A percentile compares a stretch with the other conserved stretches of the same genome.
Evolutionary conservation across 345 rosid species (phyloP).

Genomic region (Microcos paniculata): DNA sequence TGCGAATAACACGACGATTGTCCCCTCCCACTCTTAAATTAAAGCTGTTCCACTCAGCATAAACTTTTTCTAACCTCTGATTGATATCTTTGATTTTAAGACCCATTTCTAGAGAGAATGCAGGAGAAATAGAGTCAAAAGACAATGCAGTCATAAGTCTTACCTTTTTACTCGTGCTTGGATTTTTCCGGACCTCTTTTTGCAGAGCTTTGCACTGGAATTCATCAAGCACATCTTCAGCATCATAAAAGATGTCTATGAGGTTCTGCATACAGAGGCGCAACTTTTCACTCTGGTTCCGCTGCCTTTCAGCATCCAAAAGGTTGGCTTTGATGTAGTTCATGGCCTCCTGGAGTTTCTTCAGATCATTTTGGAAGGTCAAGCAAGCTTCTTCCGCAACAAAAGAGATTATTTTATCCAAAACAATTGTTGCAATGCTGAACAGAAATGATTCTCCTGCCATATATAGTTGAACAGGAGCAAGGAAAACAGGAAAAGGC

Average conservation of each 20-base stretch:
- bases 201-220: not conserved
- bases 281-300: not conserved
- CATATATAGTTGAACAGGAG: not conserved
- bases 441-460: not conserved
- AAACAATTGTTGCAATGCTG: not conserved
- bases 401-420: not conserved
- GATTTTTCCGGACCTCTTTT: not conserved
- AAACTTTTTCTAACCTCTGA: too few relatives aligned
- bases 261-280: not conserved
- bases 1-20: too few relatives aligned
- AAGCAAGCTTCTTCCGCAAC: not conserved
- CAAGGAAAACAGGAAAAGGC: too few relatives aligned
- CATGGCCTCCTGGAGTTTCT: not conserved
- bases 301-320: not conserved
- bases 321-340: not conserved
- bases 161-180: not conserved
- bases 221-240: slow-evolving; percentile 1
- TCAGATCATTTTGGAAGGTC: not conserved
- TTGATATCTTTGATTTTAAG: too few relatives aligned
- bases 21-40: too few relatives aligned
- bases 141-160: not conserved
- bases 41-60: too few relatives aligned
- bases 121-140: not conserved
- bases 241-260: not conserved
- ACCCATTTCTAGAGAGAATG: too few relatives aligned